Conservation (phyloP, 148 eudicot species). For the Diospyros kaki region DNA sequence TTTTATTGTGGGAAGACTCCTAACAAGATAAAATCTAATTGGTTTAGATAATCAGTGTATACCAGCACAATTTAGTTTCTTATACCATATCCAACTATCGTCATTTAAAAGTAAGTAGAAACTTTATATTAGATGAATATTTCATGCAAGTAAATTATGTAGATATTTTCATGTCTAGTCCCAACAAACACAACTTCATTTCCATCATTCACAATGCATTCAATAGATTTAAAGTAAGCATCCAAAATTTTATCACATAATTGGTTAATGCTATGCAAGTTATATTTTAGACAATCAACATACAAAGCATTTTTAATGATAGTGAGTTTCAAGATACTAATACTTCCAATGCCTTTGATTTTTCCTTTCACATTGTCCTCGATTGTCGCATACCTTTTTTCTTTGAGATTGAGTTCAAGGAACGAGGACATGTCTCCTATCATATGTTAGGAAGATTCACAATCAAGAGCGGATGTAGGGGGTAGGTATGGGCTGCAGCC, state of each 20-base stretch:
- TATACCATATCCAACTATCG: background rate
- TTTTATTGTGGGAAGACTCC: background rate
- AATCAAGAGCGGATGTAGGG: no score
- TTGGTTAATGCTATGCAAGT: slow-evolving; percentile 9
- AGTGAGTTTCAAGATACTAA: slow-evolving; percentile 9
- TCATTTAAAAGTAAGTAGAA: background rate
- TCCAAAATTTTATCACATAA: slow-evolving; percentile 4
- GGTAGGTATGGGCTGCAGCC: no score
- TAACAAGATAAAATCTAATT: background rate
- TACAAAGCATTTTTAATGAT: background rate
- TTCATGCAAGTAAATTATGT: background rate
- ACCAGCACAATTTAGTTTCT: background rate
- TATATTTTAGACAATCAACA: background rate
- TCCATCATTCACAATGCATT: background rate
- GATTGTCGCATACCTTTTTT: slow-evolving; percentile 5
- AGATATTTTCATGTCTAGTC: background rate
- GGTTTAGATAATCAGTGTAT: background rate
- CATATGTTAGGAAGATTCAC: no score
- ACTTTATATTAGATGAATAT: background rate
- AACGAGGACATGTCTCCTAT: no score
- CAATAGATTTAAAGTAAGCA: background rate
- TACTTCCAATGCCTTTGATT: background rate
- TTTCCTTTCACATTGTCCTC: background rate
- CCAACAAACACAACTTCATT: background rate
- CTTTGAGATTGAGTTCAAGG: no score